These are phyloP conservation scores for Astrocystis sublimbata DNA, from an alignment of 495 filamentous ascomycete species.

Conservation along the genomic window DNA sequence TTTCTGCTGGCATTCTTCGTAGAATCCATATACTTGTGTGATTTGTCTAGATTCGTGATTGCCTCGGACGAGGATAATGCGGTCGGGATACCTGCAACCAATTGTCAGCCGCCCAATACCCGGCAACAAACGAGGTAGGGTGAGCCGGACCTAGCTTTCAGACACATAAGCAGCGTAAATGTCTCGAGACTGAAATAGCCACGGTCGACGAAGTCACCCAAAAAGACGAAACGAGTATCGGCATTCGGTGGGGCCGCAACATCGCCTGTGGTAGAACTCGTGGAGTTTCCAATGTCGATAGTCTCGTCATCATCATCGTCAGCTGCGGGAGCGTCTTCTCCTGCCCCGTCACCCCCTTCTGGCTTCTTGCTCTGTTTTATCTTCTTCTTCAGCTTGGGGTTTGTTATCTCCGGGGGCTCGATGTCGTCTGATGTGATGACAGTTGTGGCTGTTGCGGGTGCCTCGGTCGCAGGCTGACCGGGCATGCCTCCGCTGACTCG, in stretches of 20 bases:
- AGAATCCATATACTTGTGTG: conserved; percentile 98
- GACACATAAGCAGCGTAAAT: conserved; percentile 89
- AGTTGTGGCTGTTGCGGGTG: conserved; percentile 61
- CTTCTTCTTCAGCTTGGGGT: conserved; percentile 79
- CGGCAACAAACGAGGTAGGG: too few relatives aligned
- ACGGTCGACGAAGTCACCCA: conserved; percentile 96
- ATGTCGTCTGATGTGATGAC: conserved; percentile 83
- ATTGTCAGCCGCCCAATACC: conserved; percentile 25
- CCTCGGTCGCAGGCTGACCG: conserved; percentile 65
- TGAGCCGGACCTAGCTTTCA: conserved; percentile 84
- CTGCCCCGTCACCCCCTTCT: conserved; percentile 26
- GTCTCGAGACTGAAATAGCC: conserved; percentile 98
- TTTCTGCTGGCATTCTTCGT: conserved; percentile 96
- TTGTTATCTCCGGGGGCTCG: conserved; percentile 84
- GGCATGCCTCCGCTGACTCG: conserved; percentile 95
- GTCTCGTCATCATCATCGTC: conserved; percentile 56
- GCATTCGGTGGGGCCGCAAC: conserved; percentile 56
- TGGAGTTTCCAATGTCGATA: conserved; percentile 40
- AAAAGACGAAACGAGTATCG: conserved; percentile 87
- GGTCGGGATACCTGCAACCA: conserved; percentile 81
- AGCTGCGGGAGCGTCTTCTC: conserved; percentile 41
- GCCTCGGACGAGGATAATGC: conserved; percentile 91
- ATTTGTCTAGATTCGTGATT: conserved; percentile 99
- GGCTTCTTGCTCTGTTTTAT: conserved; percentile 56
- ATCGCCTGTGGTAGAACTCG: conserved; percentile 42